Base-by-base conservation (phyloP, 768 basidiomycete genomes). In the Dendrothele bispora region DNA sequence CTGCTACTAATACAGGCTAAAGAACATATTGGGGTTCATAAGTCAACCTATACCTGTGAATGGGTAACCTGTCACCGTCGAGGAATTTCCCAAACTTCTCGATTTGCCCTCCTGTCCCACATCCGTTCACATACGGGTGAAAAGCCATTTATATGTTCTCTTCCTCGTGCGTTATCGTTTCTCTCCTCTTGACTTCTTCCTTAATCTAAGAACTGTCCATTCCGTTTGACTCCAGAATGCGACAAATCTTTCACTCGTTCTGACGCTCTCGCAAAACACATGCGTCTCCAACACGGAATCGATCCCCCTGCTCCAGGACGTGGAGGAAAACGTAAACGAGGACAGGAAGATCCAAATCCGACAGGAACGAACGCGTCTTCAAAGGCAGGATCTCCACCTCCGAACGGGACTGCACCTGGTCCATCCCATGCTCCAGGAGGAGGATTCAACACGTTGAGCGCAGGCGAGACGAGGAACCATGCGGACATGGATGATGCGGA, bases 241-340 rank as follows among this genome's bases (percentile, higher is more conserved):
- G 91, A 91, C 73, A 94, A 92, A 58, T 87, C 90, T 0, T 98
- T 98, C 66, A 94, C 93, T 7, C 91, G 94, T 35, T 92, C 92
- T 2, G 94, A 97, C 67, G 92, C 94, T 7, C 81, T 95, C 17
- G 85, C 85, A 18, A 95, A 95, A 61, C 94, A 97, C 64, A 86
- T 93, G 81, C 85, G 91, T 21, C 81, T 89, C 26, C 89, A 94
- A 59, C 89, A 93, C 67, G 84, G 87, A 56, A 83, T 88, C 60
- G 75, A 75, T 2, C 84, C 87, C 1, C 87, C 89, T 0, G 74
- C 81, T 2, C 86, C 90, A 0, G 83, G 84, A 5, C 78, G 86
- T 30, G 88, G 85, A 36, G 86, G 85, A 15, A 65, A 68, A 14
- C 78, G 84, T 41, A 86, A 87, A 60, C 83, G 88, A 45, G 90